phyloP scores from a whole-genome alignment of 2,329 filamentous ascomycete species.

The Colletotrichum sidae region DNA sequence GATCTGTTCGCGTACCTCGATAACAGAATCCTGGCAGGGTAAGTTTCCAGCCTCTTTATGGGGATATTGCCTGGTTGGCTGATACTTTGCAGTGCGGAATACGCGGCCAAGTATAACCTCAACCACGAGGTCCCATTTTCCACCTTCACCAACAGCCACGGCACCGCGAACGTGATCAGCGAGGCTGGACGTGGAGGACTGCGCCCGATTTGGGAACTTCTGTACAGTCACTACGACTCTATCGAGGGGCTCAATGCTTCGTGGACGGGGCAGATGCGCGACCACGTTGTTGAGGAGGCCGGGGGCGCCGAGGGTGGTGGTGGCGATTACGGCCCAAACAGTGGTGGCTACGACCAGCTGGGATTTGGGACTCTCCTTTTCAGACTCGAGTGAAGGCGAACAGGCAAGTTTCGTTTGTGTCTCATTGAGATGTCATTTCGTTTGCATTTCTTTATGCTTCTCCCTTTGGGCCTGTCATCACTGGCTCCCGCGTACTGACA shows the following conservation, averaged over 20 bases:
- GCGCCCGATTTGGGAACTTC: constrained; percentile 52
- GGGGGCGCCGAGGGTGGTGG: constrained; percentile 56
- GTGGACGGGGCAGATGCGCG: constrained; percentile 52
- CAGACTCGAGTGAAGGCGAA: constrained; percentile 15
- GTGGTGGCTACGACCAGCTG: constrained; percentile 55
- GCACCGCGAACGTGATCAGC: constrained; percentile 49
- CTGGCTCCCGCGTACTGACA: too few relatives aligned
- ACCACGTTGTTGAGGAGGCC: constrained; percentile 47
- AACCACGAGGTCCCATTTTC: constrained; percentile 56
- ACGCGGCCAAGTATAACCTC: constrained; percentile 55
- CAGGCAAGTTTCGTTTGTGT: neutral
- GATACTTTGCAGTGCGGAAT: constrained; percentile 45
- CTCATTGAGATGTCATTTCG: neutral
- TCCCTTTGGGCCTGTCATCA: neutral
- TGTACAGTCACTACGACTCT: constrained; percentile 53
- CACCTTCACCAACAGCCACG: constrained; percentile 52
- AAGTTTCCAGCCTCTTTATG: constrained; percentile 9
- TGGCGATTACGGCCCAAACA: constrained; percentile 54
- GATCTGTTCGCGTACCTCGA: constrained; percentile 51
- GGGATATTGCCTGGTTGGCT: constrained; percentile 1
- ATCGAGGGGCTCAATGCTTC: constrained; percentile 51
- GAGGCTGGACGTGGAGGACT: constrained; percentile 45
- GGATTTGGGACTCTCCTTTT: constrained; percentile 47
- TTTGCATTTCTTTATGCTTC: neutral
- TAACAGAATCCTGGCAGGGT: constrained; percentile 52